Evolutionary conservation across 2,329 filamentous ascomycete species (phyloP).

Genomic region (Calonectria crousiana): DNA sequence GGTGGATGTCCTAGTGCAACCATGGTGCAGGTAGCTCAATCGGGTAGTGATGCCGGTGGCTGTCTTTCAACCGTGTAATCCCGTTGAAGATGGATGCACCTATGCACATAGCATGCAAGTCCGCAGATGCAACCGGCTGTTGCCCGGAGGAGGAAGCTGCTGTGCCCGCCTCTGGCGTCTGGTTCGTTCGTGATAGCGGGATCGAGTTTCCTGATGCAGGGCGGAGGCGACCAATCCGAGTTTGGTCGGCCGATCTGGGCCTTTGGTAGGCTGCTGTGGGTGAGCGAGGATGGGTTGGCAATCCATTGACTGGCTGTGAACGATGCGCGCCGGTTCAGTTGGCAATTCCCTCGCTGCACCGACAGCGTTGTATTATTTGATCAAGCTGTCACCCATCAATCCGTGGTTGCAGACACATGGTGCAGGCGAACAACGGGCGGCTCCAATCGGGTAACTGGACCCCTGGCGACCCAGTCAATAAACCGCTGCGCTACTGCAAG

Average conservation of each 20-base stretch:
- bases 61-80: not conserved
- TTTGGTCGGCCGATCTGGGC: not conserved
- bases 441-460: not conserved
- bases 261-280: not conserved
- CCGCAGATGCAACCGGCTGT: not conserved
- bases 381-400: not conserved
- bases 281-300: not conserved
- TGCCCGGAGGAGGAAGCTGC: not conserved
- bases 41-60: not conserved
- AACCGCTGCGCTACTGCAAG: conserved; percentile 45
- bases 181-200: not conserved
- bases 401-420: not conserved
- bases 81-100: not conserved
- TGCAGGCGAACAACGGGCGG: not conserved
- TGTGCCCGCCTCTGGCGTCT: not conserved
- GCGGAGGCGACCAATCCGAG: not conserved
- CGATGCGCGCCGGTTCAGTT: not conserved
- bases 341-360: not conserved
- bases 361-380: not conserved
- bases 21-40: not conserved
- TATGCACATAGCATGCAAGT: not conserved
- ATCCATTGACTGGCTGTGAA: not conserved
- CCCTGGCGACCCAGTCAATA: conserved; percentile 41
- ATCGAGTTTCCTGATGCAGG: not conserved
- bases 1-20: not conserved